Conservation (phyloP, 306 rosid genomes). For the Abrus precatorius region DNA sequence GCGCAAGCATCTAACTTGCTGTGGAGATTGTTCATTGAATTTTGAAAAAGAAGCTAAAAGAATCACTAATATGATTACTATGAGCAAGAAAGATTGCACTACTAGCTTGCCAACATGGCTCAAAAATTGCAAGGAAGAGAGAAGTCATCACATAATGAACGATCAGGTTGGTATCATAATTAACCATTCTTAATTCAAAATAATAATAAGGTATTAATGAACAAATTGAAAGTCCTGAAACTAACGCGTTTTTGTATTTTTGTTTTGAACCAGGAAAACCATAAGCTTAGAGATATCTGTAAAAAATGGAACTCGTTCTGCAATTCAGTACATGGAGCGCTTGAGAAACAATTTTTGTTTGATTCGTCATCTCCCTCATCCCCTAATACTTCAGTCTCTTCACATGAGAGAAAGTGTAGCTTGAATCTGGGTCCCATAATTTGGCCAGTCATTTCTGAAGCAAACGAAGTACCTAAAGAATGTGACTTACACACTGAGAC, state of each 20-base stretch:
- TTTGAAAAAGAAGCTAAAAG: constrained; percentile 57
- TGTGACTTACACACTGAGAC: constrained; percentile 57
- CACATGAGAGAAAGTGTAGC: constrained; percentile 21
- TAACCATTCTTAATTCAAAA: neutral
- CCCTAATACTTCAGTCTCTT: constrained; percentile 27
- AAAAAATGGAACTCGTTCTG: constrained; percentile 68
- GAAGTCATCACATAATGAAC: constrained; percentile 20
- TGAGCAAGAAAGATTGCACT: constrained; percentile 36
- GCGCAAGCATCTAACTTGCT: constrained; percentile 52
- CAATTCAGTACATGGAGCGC: constrained; percentile 59
- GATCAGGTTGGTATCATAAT: constrained; percentile 46
- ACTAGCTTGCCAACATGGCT: constrained; percentile 70
- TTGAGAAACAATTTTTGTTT: constrained; percentile 43
- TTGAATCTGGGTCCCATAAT: constrained; percentile 11
- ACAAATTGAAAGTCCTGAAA: neutral
- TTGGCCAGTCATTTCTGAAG: constrained; percentile 46
- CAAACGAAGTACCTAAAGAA: constrained; percentile 56
- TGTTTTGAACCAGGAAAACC: constrained; percentile 52
- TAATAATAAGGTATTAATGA: neutral
- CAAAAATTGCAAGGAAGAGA: constrained; percentile 59
- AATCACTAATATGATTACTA: constrained; percentile 8
- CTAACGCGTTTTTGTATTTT: neutral
- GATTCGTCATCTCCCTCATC: constrained; percentile 50
- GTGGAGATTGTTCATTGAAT: constrained; percentile 48
- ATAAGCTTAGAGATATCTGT: constrained; percentile 52